These are phyloP conservation scores for Solanum ossicruentum DNA, from an alignment of 257 asterid species.

Conservation along the genomic window DNA sequence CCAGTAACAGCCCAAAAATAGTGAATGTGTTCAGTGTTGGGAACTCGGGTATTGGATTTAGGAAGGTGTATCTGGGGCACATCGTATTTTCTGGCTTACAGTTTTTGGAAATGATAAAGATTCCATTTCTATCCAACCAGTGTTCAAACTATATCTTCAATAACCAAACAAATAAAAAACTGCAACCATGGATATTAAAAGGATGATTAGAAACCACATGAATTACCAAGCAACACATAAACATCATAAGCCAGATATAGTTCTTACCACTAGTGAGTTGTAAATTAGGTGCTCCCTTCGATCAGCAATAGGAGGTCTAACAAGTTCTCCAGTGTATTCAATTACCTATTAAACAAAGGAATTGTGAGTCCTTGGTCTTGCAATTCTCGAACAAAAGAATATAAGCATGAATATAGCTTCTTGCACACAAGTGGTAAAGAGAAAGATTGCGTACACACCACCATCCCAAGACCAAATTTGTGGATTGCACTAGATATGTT, in stretches of 20 bases:
- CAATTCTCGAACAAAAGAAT: neutral
- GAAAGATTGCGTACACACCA: neutral
- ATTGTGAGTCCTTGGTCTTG: neutral
- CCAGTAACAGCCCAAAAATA: neutral
- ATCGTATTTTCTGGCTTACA: neutral
- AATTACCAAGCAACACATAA: neutral
- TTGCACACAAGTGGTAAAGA: neutral
- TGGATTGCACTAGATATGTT: neutral
- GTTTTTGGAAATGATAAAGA: neutral
- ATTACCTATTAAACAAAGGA: conserved; percentile 48
- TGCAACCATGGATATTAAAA: neutral
- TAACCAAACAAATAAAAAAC: neutral
- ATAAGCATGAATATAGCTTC: neutral
- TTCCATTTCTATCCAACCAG: neutral
- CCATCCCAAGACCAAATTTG: neutral
- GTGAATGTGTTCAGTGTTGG: neutral
- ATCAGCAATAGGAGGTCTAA: conserved; percentile 89
- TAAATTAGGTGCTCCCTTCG: conserved; percentile 83
- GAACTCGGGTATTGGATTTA: neutral
- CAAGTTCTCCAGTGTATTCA: conserved; percentile 90
- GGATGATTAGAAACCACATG: neutral
- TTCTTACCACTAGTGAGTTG: conserved; percentile 86
- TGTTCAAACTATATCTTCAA: neutral
- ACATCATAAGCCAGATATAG: conserved; percentile 4
- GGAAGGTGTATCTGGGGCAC: neutral